Evolutionary conservation across 1,139 yeast genomes (phyloP), one percentile per base, ranked within the genome.

Genomic region (Taphrina flavorubra): DNA sequence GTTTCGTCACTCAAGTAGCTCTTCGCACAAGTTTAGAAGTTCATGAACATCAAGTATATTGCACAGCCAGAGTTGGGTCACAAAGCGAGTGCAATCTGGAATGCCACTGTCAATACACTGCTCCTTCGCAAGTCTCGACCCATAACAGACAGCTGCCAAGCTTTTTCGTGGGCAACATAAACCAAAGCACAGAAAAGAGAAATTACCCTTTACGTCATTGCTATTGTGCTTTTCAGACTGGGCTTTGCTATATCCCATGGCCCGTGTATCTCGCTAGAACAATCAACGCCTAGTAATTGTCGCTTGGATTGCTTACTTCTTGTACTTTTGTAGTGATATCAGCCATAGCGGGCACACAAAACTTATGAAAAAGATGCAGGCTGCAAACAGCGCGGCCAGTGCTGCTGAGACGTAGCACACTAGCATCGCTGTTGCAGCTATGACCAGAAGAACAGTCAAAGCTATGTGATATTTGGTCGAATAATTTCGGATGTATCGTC

Each of bases 231-330:
- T 16, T 53, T 53, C 7, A 53, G 42, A 37, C 58, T 53, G 8
- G 97, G 97, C 74, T 84, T 86, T 13, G 96, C 97, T 0, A 89
- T 87, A 77, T 91, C 97, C 97, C 97, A 91, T 0, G 97, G 97
- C 0, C 97, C 97, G 77, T 89, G 92, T 69, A 91, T 81, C 76
- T 90, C 97, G 76, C 75, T 73, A 49, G 6, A 58, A 13, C 7
- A 7, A 42, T 39, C 42, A 39, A 6, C 14, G 18, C n/a, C 11
- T n/a, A 31, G 18, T 46, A 8, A 49, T 6, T 8, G 25, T n/a
- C 10, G 34, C 34, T 42, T 14, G 58, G 42, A 18, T 14, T 64
- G n/a, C 73, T 40, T 57, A 73, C 75, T 90, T 90, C 77, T 91
- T 91, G 76, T 90, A 90, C 77, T 86, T 84, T 75, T 91, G 97